Percentiles rank a stretch among this genome's conserved stretches.
Evolutionary conservation across 208 protist genomes (phyloP).

Genomic region (Crithidia thermophila): DNA sequence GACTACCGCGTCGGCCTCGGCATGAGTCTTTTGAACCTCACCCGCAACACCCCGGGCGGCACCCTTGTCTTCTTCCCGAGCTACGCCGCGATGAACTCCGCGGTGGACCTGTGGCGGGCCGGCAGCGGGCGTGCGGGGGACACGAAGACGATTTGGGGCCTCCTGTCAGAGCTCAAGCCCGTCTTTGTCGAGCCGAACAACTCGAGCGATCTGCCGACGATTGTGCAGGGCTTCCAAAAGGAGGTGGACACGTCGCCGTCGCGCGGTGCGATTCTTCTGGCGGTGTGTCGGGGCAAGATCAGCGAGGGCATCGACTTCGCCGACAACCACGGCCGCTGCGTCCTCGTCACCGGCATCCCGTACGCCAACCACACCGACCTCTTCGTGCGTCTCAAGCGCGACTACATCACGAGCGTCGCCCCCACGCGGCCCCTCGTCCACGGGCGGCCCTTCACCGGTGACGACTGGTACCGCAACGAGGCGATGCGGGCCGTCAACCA

Average conservation of each 20-base stretch:
- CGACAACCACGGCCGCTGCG: slow-evolving; percentile 94
- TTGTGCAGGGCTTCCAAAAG: slow-evolving; percentile 75
- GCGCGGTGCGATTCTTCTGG: slow-evolving; percentile 94
- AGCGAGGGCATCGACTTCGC: slow-evolving; percentile 98
- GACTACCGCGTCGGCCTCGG: slow-evolving; percentile 85
- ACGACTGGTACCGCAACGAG: slow-evolving; percentile 96
- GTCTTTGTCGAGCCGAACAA: slow-evolving; percentile 87
- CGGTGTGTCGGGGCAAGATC: slow-evolving; percentile 97
- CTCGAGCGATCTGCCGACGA: slow-evolving; percentile 47
- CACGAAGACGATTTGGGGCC: slow-evolving; percentile 78
- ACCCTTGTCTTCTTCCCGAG: slow-evolving; percentile 98
- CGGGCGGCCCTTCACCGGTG: slow-evolving; percentile 85
- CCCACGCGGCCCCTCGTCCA: slow-evolving; percentile 63
- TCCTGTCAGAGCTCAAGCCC: slow-evolving; percentile 77
- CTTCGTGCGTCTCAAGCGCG: slow-evolving; percentile 84
- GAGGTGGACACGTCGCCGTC: slow-evolving; percentile 53
- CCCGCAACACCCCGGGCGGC: slow-evolving; percentile 92
- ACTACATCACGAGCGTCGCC: slow-evolving; percentile 75
- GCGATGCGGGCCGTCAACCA: slow-evolving; percentile 98
- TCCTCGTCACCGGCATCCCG: slow-evolving; percentile 95
- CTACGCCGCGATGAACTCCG: slow-evolving; percentile 79
- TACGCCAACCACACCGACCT: slow-evolving; percentile 92
- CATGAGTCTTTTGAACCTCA: slow-evolving; percentile 87
- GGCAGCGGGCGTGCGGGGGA: slow-evolving; percentile 41
- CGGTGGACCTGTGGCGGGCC: slow-evolving; percentile 75